These are phyloP conservation scores for Clarireedia homoeocarpa DNA, from an alignment of 2,329 filamentous ascomycete genomes.

Conservation along the genomic window DNA sequence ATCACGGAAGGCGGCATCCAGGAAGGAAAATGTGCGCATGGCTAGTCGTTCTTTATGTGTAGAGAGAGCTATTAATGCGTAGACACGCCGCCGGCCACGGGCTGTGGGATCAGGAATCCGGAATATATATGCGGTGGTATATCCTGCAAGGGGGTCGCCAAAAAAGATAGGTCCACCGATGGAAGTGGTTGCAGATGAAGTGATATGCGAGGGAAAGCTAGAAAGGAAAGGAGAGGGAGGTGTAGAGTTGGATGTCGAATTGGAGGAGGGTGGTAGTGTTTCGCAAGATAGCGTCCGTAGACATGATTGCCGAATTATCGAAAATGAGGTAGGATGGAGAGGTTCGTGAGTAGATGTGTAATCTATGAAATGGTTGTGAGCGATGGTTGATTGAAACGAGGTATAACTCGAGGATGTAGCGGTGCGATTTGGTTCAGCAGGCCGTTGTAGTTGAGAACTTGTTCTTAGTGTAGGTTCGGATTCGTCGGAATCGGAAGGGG, in stretches of 20 bases:
- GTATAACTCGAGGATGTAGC: slow-evolving; percentile 24
- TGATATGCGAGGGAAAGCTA: slow-evolving; percentile 27
- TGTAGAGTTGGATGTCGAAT: slow-evolving; percentile 32
- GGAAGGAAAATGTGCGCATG: slow-evolving; percentile 58
- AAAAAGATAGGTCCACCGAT: slow-evolving; percentile 63
- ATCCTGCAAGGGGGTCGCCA: slow-evolving; percentile 55
- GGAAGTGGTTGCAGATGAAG: slow-evolving; percentile 39
- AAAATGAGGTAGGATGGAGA: slow-evolving; percentile 52
- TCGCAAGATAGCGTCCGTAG: slow-evolving; percentile 60
- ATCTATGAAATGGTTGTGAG: slow-evolving; percentile 58
- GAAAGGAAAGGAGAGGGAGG: slow-evolving; percentile 35
- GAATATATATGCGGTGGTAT: slow-evolving; percentile 64
- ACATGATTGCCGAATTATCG: slow-evolving; percentile 58
- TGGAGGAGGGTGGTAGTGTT: slow-evolving; percentile 45
- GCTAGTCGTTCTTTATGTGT: slow-evolving; percentile 57
- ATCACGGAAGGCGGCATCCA: slow-evolving; percentile 55
- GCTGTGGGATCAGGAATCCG: slow-evolving; percentile 61
- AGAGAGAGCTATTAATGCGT: slow-evolving; percentile 58
- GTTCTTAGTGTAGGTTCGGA: slow-evolving; percentile 20
- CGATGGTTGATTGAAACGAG: slow-evolving; percentile 37
- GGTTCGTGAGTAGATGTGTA: slow-evolving; percentile 64
- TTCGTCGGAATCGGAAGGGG: slow-evolving; percentile 23
- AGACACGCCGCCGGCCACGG: slow-evolving; percentile 60
- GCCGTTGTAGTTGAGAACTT: slow-evolving; percentile 5
- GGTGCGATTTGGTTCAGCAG: slow-evolving; percentile 11